Conservation (phyloP, 306 rosid genomes). For the Cucurbita argyrosperma region DNA sequence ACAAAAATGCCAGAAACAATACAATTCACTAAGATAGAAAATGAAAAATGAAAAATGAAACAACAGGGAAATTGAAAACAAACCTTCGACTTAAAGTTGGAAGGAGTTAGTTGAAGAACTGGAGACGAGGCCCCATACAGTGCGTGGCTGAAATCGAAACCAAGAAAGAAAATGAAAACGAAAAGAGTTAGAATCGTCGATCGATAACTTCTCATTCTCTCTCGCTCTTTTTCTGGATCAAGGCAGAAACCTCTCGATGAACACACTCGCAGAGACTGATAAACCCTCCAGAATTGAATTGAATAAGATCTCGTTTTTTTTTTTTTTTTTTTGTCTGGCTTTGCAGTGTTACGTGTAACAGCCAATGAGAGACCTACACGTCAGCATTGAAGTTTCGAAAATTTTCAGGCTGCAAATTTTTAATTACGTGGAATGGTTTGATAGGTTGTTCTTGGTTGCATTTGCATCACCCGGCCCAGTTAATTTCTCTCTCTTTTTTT, state of each 20-base stretch:
- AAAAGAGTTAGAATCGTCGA: conserved; percentile 9
- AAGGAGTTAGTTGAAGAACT: conserved; percentile 75
- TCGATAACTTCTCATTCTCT: conserved; percentile 13
- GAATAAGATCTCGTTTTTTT: neutral
- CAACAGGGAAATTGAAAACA: neutral
- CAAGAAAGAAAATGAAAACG: conserved; percentile 10
- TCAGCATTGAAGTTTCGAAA: neutral
- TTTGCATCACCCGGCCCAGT: neutral
- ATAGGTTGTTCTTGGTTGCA: neutral
- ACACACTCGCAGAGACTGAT: neutral
- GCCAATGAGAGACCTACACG: conserved; percentile 41
- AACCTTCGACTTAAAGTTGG: conserved; percentile 97
- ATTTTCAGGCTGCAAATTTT: neutral
- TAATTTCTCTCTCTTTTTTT: neutral
- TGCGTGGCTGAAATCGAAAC: conserved; percentile 35
- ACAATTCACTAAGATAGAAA: neutral
- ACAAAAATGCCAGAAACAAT: neutral
- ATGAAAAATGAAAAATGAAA: neutral
- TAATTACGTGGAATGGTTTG: neutral
- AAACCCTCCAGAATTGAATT: neutral
- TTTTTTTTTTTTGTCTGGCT: neutral
- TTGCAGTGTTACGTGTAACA: conserved; percentile 37
- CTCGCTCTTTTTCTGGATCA: conserved; percentile 5
- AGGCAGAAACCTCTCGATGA: conserved; percentile 15
- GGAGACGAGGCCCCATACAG: conserved; percentile 87